These are phyloP conservation scores for Ammopiptanthus mongolicus DNA, from an alignment of 306 rosid species.

Conservation along the genomic window DNA sequence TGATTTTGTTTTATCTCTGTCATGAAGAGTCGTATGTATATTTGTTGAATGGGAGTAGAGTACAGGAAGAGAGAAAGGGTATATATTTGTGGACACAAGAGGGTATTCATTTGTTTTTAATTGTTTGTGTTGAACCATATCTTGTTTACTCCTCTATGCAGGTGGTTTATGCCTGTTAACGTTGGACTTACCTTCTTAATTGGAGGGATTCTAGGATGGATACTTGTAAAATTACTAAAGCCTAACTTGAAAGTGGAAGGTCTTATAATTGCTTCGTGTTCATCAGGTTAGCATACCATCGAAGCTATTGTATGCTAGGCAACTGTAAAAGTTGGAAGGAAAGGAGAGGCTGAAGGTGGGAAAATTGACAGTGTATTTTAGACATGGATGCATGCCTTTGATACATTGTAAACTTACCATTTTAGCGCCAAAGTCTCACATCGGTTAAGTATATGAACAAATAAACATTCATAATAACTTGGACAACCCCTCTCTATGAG, in stretches of 20 bases:
- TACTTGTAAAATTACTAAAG: constrained; percentile 57
- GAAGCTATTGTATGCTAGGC: background rate
- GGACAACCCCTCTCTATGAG: too few species aligned
- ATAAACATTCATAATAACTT: too few species aligned
- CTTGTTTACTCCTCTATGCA: constrained; percentile 12
- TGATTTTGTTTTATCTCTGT: background rate
- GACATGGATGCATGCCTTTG: background rate
- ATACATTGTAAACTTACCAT: background rate
- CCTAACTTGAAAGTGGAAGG: constrained; percentile 81
- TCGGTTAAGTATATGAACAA: too few species aligned
- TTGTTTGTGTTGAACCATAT: background rate
- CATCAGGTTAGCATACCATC: constrained; percentile 57
- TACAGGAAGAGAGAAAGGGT: background rate
- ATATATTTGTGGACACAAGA: background rate
- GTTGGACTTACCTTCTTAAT: constrained; percentile 67
- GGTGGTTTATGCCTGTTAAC: constrained; percentile 97
- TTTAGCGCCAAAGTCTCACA: background rate
- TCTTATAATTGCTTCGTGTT: constrained; percentile 65
- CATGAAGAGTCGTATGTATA: background rate
- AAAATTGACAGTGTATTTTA: constrained; percentile 4
- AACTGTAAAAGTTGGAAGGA: background rate
- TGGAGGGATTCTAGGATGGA: constrained; percentile 83
- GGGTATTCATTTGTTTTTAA: background rate
- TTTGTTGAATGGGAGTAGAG: background rate
- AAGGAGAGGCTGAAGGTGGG: background rate